Base-by-base conservation (phyloP, 768 basidiomycete genomes). In the Russula sp. region DNA sequence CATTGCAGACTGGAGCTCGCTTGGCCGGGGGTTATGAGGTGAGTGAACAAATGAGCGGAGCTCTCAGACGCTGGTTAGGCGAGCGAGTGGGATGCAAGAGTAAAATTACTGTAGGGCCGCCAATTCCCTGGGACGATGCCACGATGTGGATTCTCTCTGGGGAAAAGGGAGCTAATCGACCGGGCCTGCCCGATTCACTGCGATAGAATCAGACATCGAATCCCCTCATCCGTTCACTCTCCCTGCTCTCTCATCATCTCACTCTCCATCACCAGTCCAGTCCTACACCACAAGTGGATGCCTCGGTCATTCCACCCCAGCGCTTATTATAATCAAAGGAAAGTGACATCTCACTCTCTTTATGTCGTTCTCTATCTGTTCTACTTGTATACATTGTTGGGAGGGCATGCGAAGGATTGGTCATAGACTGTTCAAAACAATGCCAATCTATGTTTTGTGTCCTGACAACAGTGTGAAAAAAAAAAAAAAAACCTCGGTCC, bases 381-480 rank as follows among this genome's bases (percentile, higher is more conserved):
- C 38, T 57, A 22, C 59, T 65, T 65, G 54, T 57, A 16, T 61
- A 61, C 64, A 61, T 65, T 65, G 64, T 65, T 65, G 64, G 64
- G 64, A 65, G 64, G 64, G 54, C 64, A 65, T 44, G 59, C 48
- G 59, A 61, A 32, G n/a, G 63, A 64, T 64, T 64, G 63, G 53
- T 49, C 57, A 44, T 13, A 57, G 42, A 53, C 49, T 9, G 32
- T 34, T 11, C 34, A 36, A 13, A 36, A 36, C 3, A 36, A 36
- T 36, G 34, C 36, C 36, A 14, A 36, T 36, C 36, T 36, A 36
- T 36, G 36, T 36, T 36, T 36, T 36, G 64, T 36, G 64, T 65
- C 59, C 64, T 65, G 64, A 65, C 64, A 57, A 57, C 64, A 65
- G 24, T 65, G 64, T 65, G 64, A 56, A 53, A 54, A 60, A 30